phyloP scores from a whole-genome alignment of 1,284 basidiomycete genomes.

The Cutaneotrichosporon daszewskae region DNA sequence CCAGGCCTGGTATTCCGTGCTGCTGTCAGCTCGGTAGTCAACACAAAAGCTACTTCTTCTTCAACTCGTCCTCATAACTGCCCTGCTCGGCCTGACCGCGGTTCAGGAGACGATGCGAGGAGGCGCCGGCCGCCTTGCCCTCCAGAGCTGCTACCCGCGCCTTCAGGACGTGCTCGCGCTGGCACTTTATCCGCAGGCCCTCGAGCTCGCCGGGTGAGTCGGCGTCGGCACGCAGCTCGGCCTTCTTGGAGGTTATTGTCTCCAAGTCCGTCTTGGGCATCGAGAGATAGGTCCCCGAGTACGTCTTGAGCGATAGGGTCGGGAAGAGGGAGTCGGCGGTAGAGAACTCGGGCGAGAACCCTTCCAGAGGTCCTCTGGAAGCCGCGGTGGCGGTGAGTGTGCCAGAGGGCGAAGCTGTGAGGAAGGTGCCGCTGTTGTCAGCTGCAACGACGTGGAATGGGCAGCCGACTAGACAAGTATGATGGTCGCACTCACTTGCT shows the following conservation, averaged over 20 bases:
- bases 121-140: constrained; percentile 45
- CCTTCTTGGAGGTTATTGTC: constrained; percentile 31
- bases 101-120: constrained; percentile 54
- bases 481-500: constrained; percentile 33
- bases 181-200: constrained; percentile 80
- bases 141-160: constrained; percentile 50
- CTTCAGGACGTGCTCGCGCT: constrained; percentile 82
- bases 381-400: constrained; percentile 39
- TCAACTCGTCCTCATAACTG: constrained; percentile 46
- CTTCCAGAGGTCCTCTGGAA: constrained; percentile 46
- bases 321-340: constrained; percentile 27
- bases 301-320: constrained; percentile 24
- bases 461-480: background rate
- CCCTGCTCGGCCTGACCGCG: constrained; percentile 46
- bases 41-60: constrained; percentile 42
- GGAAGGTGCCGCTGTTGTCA: constrained; percentile 40
- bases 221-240: constrained; percentile 73
- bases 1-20: constrained; percentile 67
- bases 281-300: constrained; percentile 36
- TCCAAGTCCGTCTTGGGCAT: constrained; percentile 15
- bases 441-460: no score
- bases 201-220: constrained; percentile 79
- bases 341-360: constrained; percentile 31
- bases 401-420: constrained; percentile 43
- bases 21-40: constrained; percentile 31